These are phyloP conservation scores for Paramecium sonneborni DNA, from an alignment of 73 alveolate genomes.

Conservation along the genomic window DNA sequence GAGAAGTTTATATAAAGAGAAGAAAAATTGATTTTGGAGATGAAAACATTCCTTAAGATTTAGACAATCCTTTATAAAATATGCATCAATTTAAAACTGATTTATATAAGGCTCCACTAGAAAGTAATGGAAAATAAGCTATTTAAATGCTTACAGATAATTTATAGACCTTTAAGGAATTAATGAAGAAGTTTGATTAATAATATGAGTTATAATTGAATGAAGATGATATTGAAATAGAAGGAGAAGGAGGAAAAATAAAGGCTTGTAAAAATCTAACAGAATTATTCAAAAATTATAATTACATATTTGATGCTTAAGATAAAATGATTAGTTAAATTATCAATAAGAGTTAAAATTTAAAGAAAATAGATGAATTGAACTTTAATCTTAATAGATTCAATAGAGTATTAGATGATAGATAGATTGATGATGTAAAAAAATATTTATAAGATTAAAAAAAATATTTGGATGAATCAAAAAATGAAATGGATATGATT, in stretches of 20 bases:
- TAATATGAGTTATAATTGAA: not conserved
- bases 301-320: not conserved
- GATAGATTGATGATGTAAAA: not conserved
- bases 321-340: conserved; percentile 29
- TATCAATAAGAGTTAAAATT: not conserved
- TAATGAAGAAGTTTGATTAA: not conserved
- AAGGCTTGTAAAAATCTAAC: not conserved
- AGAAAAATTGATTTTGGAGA: not conserved
- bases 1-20: not conserved
- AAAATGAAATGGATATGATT: conserved; percentile 16
- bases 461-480: conserved; percentile 16
- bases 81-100: conserved; percentile 29
- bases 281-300: conserved; percentile 6
- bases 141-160: not conserved
- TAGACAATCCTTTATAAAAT: not conserved
- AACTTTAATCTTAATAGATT: not conserved
- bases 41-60: not conserved
- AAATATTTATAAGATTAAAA: not conserved
- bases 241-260: not conserved
- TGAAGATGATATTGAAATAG: conserved; percentile 4
- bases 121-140: not conserved
- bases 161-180: not conserved
- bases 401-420: not conserved
- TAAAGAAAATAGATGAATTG: not conserved
- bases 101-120: not conserved